Evolutionary conservation across 257 asterid species (phyloP).

Genomic region (Nicotiana knightiana): DNA sequence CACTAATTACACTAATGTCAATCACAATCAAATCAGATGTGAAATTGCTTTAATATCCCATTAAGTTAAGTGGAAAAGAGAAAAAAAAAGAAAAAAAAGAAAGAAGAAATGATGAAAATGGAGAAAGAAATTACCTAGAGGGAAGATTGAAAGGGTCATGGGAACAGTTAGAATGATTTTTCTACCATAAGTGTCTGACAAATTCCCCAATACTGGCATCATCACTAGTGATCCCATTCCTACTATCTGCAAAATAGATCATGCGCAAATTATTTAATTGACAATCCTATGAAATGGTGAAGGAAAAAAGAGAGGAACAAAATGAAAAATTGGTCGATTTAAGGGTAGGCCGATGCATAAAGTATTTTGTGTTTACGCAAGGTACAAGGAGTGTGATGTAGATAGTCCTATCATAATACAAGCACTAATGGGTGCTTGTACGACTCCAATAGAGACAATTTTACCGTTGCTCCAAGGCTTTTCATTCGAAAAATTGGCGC

Average conservation of each 20-base stretch:
- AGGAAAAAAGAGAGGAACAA: too few species aligned
- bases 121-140: conserved; percentile 38
- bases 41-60: background rate
- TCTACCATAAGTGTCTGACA: conserved; percentile 81
- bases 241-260: conserved; percentile 37
- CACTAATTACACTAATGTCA: background rate
- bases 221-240: conserved; percentile 82
- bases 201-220: conserved; percentile 86
- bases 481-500: too few species aligned
- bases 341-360: too few species aligned
- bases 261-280: background rate
- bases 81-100: too few species aligned
- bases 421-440: too few species aligned
- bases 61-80: background rate
- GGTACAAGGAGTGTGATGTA: too few species aligned
- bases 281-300: too few species aligned
- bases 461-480: too few species aligned
- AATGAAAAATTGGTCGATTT: too few species aligned
- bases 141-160: conserved; percentile 65
- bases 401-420: too few species aligned
- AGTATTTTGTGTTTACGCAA: too few species aligned
- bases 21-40: background rate
- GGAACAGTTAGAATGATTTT: conserved; percentile 76
- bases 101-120: background rate
- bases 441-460: too few species aligned